phyloP scores from a whole-genome alignment of 1,284 basidiomycete genomes.

The Salmacisia buchloeana region DNA sequence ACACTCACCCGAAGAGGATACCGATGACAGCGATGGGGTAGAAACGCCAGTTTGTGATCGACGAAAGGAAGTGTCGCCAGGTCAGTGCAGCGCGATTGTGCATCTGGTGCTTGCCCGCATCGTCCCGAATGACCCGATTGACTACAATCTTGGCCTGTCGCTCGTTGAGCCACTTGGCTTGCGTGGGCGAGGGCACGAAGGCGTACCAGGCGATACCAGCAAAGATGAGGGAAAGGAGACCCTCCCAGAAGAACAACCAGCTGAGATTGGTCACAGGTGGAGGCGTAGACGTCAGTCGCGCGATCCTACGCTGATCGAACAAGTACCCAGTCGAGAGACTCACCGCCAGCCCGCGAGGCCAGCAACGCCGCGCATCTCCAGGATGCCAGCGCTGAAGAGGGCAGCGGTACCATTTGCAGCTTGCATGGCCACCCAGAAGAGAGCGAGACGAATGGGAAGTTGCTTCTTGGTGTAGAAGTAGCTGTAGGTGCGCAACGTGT shows the following conservation, averaged over 20 bases:
- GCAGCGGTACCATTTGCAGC: constrained; percentile 58
- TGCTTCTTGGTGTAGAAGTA: constrained; percentile 49
- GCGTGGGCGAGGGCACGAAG: not conserved
- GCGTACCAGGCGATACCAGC: not conserved
- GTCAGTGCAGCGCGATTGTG: not conserved
- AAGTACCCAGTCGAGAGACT: not conserved
- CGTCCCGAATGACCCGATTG: not conserved
- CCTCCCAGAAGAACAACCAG: constrained; percentile 3
- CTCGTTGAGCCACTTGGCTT: not conserved
- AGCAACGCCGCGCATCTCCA: constrained; percentile 60
- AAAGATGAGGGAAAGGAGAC: not conserved
- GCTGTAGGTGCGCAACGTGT: constrained; percentile 45
- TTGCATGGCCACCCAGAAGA: constrained; percentile 64
- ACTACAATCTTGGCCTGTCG: constrained; percentile 4
- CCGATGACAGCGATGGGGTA: not conserved
- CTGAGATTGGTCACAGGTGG: too few species aligned
- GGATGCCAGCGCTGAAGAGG: constrained; percentile 63
- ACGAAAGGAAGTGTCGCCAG: not conserved
- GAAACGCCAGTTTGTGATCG: not conserved
- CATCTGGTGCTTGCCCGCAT: not conserved
- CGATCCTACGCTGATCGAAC: not conserved
- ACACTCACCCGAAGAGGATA: not conserved
- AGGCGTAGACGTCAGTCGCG: not conserved
- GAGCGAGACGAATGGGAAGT: constrained; percentile 62
- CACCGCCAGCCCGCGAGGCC: constrained; percentile 56